phyloP scores from a whole-genome alignment of 2,329 filamentous ascomycete genomes.

The Cladosporium sp. region DNA sequence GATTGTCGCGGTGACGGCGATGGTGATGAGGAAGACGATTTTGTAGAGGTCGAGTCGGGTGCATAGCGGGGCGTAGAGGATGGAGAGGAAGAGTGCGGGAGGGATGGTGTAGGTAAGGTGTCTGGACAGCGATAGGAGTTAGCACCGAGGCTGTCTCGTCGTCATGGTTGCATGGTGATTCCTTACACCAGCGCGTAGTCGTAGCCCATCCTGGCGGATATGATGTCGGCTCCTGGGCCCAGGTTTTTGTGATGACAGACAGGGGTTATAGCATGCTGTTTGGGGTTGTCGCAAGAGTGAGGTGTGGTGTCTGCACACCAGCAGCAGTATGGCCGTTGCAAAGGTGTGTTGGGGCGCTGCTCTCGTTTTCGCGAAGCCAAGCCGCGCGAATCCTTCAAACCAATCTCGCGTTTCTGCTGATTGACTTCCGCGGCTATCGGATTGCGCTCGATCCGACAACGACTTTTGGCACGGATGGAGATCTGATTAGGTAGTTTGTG shows the following conservation, averaged over 20 bases:
- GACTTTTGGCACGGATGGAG: neutral
- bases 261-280: conserved; percentile 12
- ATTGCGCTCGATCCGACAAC: neutral
- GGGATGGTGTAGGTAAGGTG: conserved; percentile 69
- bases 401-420: neutral
- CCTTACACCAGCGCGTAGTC: conserved; percentile 65
- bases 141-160: conserved; percentile 2
- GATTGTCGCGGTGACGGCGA: conserved; percentile 67
- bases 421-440: conserved; percentile 11
- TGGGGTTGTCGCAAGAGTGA: neutral
- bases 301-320: neutral
- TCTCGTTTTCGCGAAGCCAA: conserved; percentile 5
- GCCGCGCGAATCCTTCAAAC: neutral
- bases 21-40: conserved; percentile 58
- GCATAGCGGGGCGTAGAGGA: conserved; percentile 61
- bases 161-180: conserved; percentile 8
- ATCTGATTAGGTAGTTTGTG: neutral
- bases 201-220: conserved; percentile 50
- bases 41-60: conserved; percentile 64
- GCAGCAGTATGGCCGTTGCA: neutral
- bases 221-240: conserved; percentile 1
- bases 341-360: neutral
- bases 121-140: conserved; percentile 40
- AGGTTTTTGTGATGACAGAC: neutral
- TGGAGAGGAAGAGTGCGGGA: conserved; percentile 58